Evolutionary conservation across 75 land plant genomes (phyloP).

Genomic region (Picea glauca): DNA sequence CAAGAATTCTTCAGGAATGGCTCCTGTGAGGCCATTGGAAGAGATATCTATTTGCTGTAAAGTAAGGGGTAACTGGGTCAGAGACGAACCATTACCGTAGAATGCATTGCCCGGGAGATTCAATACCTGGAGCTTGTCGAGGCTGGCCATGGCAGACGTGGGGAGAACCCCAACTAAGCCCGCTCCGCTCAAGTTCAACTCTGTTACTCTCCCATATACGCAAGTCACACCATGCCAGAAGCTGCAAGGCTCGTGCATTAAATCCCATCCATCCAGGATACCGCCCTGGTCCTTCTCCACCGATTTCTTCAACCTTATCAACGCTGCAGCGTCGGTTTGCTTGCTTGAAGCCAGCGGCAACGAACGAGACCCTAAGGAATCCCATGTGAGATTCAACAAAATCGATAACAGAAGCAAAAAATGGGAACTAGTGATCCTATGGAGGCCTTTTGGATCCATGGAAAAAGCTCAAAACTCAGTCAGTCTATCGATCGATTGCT

Average conservation of each 20-base stretch:
- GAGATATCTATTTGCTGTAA: conserved; percentile 45
- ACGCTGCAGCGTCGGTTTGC: conserved; percentile 42
- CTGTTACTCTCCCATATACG: conserved; percentile 32
- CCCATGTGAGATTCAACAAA: not conserved
- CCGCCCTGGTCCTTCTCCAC: conserved; percentile 43
- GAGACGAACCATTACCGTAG: conserved; percentile 23
- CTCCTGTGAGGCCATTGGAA: conserved; percentile 26
- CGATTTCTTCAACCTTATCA: conserved; percentile 41
- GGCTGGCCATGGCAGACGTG: conserved; percentile 27
- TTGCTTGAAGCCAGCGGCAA: conserved; percentile 1
- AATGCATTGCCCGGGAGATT: conserved; percentile 45
- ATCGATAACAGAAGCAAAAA: not conserved
- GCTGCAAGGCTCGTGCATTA: conserved; percentile 29
- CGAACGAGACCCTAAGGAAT: not conserved
- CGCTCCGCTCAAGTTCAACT: conserved; percentile 31
- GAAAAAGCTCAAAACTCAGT: not conserved
- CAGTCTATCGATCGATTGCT: not conserved
- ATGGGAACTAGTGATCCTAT: not conserved
- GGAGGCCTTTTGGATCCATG: not conserved
- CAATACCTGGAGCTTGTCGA: conserved; percentile 41
- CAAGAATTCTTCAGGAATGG: conserved; percentile 30
- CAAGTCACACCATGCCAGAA: conserved; percentile 61
- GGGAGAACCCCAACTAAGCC: conserved; percentile 29
- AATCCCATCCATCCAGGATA: conserved; percentile 42
- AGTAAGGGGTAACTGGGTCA: conserved; percentile 22